A percentile compares a stretch with the other conserved stretches of the same genome.
These are phyloP conservation scores for Didymosphaeria variabile DNA, from an alignment of 2,329 filamentous ascomycete genomes.

Conservation along the genomic window DNA sequence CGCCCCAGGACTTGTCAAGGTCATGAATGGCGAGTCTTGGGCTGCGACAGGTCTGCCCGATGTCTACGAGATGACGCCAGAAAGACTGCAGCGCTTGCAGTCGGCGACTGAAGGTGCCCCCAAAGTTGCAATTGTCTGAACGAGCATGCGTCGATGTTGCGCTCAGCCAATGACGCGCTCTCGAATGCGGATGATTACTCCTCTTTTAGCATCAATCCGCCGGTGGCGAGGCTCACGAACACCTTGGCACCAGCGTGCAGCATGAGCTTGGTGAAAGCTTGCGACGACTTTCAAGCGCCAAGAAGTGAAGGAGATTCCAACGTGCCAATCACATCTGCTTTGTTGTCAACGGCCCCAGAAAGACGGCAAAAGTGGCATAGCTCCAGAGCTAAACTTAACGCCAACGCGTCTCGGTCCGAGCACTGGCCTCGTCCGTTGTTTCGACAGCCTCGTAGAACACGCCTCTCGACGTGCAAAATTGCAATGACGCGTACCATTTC, in stretches of 20 bases:
- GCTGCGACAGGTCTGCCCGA: slow-evolving; percentile 31
- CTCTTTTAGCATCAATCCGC: background rate
- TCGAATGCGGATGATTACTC: background rate
- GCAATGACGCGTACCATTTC: slow-evolving; percentile 16
- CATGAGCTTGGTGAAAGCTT: slow-evolving; percentile 15
- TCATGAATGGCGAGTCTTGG: slow-evolving; percentile 35
- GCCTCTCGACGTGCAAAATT: slow-evolving; percentile 15
- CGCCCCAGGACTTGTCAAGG: slow-evolving; percentile 35
- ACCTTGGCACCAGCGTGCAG: slow-evolving; percentile 2
- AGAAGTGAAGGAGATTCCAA: background rate
- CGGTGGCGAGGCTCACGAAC: background rate
- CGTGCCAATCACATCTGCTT: background rate
- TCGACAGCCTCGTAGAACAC: slow-evolving; percentile 25
- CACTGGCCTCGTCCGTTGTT: slow-evolving; percentile 18
- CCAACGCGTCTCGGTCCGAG: slow-evolving; percentile 14
- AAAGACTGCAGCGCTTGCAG: slow-evolving; percentile 20
- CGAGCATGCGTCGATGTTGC: background rate
- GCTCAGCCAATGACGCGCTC: background rate
- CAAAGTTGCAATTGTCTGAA: slow-evolving; percentile 20
- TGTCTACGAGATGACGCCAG: slow-evolving; percentile 32
- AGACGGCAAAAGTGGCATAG: background rate
- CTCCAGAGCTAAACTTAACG: background rate
- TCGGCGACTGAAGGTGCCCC: background rate
- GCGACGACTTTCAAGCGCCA: slow-evolving; percentile 16
- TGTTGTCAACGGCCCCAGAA: background rate